A percentile compares a stretch with the other conserved stretches of the same genome.
These are phyloP conservation scores for Plantago major DNA, from an alignment of 257 asterid species.

Conservation along the genomic window DNA sequence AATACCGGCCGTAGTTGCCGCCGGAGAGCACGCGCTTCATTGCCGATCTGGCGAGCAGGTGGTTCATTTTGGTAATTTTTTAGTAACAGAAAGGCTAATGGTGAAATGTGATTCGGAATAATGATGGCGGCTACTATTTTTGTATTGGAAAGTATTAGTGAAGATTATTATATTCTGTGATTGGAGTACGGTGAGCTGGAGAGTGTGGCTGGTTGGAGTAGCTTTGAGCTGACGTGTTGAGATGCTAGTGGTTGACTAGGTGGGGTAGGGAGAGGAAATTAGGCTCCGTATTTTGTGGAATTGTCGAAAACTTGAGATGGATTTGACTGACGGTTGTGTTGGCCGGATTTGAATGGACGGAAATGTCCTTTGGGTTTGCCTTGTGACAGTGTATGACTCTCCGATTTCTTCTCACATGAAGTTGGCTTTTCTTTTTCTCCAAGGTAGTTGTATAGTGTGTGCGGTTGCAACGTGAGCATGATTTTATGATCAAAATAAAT, in stretches of 20 bases:
- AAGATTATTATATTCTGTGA: not conserved
- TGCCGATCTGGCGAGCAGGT: conserved; percentile 31
- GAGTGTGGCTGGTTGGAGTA: conserved; percentile 18
- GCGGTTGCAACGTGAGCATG: conserved; percentile 22
- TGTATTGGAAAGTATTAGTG: not conserved
- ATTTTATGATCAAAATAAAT: too few relatives aligned
- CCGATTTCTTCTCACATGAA: not conserved
- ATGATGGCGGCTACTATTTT: not conserved
- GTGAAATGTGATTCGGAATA: not conserved
- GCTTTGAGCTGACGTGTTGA: not conserved
- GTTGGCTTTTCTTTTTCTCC: conserved; percentile 30
- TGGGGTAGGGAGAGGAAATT: not conserved
- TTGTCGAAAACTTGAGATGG: not conserved
- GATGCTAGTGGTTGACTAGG: too few relatives aligned
- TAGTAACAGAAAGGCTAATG: not conserved
- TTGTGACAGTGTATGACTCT: not conserved
- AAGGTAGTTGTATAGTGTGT: conserved; percentile 15
- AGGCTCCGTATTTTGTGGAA: not conserved
- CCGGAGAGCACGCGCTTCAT: conserved; percentile 46
- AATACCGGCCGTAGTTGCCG: conserved; percentile 26
- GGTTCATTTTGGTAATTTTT: conserved; percentile 43
- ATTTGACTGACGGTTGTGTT: not conserved
- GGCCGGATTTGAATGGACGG: not conserved
- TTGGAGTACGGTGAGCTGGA: conserved; percentile 18
- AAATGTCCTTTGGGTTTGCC: conserved; percentile 13